Percentiles rank a stretch among this genome's conserved stretches.
phyloP scores from a whole-genome alignment of 2,329 filamentous ascomycete species.

The Pseudogymnoascus sp. region DNA sequence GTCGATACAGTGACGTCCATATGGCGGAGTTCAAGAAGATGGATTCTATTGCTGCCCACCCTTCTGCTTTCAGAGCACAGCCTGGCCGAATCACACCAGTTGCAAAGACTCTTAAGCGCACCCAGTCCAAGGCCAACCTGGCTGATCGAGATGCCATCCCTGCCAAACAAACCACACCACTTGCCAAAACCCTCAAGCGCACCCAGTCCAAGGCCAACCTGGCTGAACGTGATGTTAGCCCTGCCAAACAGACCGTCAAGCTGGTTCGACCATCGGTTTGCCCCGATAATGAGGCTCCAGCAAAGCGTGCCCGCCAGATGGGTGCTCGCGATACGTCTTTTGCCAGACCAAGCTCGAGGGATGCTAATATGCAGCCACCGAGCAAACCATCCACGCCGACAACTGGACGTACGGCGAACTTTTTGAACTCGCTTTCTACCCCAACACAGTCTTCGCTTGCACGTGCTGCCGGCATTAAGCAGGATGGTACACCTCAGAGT shows the following conservation, averaged over 20 bases:
- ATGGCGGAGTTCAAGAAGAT: conserved; percentile 92
- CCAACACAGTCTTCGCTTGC: conserved; percentile 70
- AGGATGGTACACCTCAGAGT: conserved; percentile 38
- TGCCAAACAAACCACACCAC: conserved; percentile 30
- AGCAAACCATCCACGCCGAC: conserved; percentile 39
- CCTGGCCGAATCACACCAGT: conserved; percentile 45
- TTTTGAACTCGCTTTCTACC: conserved; percentile 56
- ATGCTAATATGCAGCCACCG: conserved; percentile 40
- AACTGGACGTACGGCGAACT: conserved; percentile 36
- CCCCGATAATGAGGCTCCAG: conserved; percentile 32
- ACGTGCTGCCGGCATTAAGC: conserved; percentile 48
- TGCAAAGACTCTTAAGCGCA: conserved; percentile 42
- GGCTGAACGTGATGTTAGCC: conserved; percentile 47
- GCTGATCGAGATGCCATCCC: conserved; percentile 48
- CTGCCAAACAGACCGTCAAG: conserved; percentile 28
- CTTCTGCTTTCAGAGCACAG: conserved; percentile 65
- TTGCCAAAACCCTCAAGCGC: conserved; percentile 41
- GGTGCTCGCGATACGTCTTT: conserved; percentile 62
- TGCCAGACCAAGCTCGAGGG: conserved; percentile 50
- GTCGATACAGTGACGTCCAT: conserved; percentile 78
- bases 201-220: conserved; percentile 56
- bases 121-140: conserved; percentile 55
- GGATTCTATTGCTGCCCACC: conserved; percentile 86
- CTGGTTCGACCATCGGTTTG: conserved; percentile 12
- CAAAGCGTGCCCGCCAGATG: conserved; percentile 65